Evolutionary conservation across 345 rosid species (phyloP).

Genomic region (Bruguiera sexangula): DNA sequence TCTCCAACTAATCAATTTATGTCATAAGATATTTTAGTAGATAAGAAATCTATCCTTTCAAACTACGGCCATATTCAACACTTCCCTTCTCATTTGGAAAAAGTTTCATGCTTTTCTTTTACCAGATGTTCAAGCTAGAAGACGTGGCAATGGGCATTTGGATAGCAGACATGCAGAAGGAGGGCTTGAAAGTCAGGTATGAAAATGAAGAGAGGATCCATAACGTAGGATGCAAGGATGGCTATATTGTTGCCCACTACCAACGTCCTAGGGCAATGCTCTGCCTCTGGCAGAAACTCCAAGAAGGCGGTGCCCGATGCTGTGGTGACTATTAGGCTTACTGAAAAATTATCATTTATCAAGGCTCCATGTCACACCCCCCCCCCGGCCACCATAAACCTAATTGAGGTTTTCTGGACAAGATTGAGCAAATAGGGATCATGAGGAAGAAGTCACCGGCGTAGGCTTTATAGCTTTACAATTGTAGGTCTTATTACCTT

Average conservation of each 20-base stretch:
- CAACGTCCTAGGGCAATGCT: constrained; percentile 89
- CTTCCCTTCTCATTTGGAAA: neutral
- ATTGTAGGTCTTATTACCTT: neutral
- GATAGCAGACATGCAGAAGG: constrained; percentile 66
- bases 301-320: constrained; percentile 65
- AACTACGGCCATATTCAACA: neutral
- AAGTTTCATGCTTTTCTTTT: neutral
- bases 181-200: constrained; percentile 58
- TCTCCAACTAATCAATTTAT: neutral
- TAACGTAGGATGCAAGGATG: constrained; percentile 79
- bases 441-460: neutral
- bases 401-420: constrained; percentile 10
- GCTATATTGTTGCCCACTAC: constrained; percentile 88
- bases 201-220: constrained; percentile 67
- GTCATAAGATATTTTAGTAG: neutral
- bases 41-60: neutral
- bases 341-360: neutral
- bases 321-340: constrained; percentile 30
- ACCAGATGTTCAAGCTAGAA: constrained; percentile 96
- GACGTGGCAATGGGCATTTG: constrained; percentile 99
- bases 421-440: neutral
- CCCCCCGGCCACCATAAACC: neutral
- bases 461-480: neutral
- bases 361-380: neutral
- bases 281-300: constrained; percentile 90